Base-by-base conservation (phyloP, 495 filamentous ascomycete species). In the Hypoxylon perforatum region DNA sequence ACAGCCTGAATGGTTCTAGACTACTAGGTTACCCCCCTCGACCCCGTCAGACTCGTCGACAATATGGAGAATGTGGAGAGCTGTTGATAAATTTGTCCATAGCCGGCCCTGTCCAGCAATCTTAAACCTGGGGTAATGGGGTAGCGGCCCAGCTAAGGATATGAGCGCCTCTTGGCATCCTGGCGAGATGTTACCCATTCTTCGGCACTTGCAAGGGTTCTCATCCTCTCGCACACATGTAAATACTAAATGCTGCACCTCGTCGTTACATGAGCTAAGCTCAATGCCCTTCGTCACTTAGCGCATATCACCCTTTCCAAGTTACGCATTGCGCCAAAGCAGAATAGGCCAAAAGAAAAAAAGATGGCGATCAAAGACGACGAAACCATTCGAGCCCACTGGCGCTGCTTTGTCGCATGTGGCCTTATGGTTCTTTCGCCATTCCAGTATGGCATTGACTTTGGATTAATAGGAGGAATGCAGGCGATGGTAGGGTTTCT, bases 401-500 rank as follows among this genome's bases (percentile, higher is more conserved):
- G 67, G 67, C 67, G 67, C 41, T 70, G 67, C 52, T 70, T 70
- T 25, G 23, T 62, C 4, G 75, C 75, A 45, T 79, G 71, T 63
- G 76, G 69, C 49, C 76, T 75, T n/a, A 78, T 74, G 73, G 75
- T 73, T 42, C 78, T 78, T 58, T 75, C 59, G 35, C 80, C 81
- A 19, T 85, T 85, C 60, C 82, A 85, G 66, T 85, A 84, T 77
- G 82, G 83, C 9, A 63, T 85, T 33, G 82, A 85, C 59, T 85
- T 83, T 52, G 81, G 79, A 5, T 60, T 83, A 52, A 83, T 85
- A 61, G 82, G 79, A 28, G 81, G 82, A 33, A 65, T 85, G n/a
- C 82, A 85, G 67, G 83, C 82, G 4, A 85, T 85, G 82, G 65
- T 77, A 25, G 83, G 83, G 4, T 85, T 84, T 56, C 72, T 79